These are phyloP conservation scores for Ceratobasidium sp. DNA, from an alignment of 1,284 basidiomycete genomes.

Conservation along the genomic window DNA sequence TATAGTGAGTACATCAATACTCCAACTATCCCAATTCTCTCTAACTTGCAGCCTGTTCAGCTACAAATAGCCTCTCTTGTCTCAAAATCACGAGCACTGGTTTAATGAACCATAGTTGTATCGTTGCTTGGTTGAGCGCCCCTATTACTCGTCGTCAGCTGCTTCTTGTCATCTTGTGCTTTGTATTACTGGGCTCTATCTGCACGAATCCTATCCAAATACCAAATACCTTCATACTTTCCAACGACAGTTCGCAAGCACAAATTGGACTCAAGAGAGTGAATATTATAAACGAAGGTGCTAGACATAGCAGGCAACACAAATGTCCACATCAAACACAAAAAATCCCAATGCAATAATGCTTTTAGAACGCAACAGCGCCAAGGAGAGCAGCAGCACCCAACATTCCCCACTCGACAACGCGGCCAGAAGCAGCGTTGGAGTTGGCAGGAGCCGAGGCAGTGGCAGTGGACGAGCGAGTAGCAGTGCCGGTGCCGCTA, in stretches of 20 bases:
- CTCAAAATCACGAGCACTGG: no score
- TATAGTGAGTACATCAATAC: background rate
- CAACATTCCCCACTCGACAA: conserved; percentile 40
- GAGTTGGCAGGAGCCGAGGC: conserved; percentile 55
- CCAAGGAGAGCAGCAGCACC: conserved; percentile 41
- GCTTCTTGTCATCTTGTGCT: background rate
- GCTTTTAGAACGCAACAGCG: conserved; percentile 29
- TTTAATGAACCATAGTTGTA: no score
- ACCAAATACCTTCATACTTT: no score
- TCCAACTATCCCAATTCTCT: background rate
- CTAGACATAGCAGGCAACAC: background rate
- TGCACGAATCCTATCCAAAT: background rate
- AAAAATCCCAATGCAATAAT: background rate
- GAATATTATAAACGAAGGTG: conserved; percentile 34
- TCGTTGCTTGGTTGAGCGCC: no score
- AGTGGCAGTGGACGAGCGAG: conserved; percentile 40
- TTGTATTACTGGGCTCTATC: background rate
- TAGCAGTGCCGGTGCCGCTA: conserved; percentile 43
- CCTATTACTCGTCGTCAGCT: background rate
- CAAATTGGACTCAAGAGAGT: conserved; percentile 1
- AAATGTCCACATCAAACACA: conserved; percentile 28
- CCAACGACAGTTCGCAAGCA: background rate
- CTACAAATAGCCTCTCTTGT: no score
- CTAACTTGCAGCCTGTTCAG: background rate
- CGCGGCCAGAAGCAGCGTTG: conserved; percentile 47